phyloP scores from a whole-genome alignment of 306 rosid species.

The Pueraria montana region DNA sequence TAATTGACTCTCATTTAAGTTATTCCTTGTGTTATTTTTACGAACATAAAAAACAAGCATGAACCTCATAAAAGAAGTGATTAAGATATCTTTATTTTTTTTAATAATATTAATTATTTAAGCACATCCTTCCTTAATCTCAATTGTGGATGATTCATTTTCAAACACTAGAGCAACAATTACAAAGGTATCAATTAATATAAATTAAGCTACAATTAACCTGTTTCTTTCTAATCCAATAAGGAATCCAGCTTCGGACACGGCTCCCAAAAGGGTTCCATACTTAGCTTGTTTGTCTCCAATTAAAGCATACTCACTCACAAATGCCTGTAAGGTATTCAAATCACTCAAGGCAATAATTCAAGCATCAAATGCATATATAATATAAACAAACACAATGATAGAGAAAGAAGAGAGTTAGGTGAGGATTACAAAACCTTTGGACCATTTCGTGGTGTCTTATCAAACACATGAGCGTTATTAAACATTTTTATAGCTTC shows the following conservation, averaged over 20 bases:
- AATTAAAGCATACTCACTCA: conserved; percentile 87
- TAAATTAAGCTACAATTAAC: conserved; percentile 46
- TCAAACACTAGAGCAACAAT: not conserved
- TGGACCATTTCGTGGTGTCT: conserved; percentile 63
- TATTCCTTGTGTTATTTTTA: not conserved
- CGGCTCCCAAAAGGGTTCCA: conserved; percentile 80
- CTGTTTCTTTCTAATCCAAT: conserved; percentile 90
- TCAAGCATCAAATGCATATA: not conserved
- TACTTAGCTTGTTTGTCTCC: conserved; percentile 56
- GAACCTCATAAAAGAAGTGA: not conserved
- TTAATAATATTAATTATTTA: not conserved
- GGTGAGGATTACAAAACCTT: conserved; percentile 35
- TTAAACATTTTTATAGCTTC: conserved; percentile 60
- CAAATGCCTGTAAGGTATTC: conserved; percentile 73
- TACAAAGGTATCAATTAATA: not conserved
- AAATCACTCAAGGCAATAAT: conserved; percentile 13
- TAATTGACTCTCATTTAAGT: not conserved
- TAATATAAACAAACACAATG: not conserved
- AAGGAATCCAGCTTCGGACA: conserved; percentile 89
- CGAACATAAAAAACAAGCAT: not conserved
- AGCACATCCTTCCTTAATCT: too few relatives aligned
- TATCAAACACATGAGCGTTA: conserved; percentile 63
- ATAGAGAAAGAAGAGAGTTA: not conserved
- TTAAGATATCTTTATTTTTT: not conserved
- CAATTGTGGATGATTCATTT: too few relatives aligned